A percentile compares a stretch with the other conserved stretches of the same genome.
These are phyloP conservation scores for Colletotrichum chrysophilum DNA, from an alignment of 2,329 filamentous ascomycete species.

Conservation along the genomic window DNA sequence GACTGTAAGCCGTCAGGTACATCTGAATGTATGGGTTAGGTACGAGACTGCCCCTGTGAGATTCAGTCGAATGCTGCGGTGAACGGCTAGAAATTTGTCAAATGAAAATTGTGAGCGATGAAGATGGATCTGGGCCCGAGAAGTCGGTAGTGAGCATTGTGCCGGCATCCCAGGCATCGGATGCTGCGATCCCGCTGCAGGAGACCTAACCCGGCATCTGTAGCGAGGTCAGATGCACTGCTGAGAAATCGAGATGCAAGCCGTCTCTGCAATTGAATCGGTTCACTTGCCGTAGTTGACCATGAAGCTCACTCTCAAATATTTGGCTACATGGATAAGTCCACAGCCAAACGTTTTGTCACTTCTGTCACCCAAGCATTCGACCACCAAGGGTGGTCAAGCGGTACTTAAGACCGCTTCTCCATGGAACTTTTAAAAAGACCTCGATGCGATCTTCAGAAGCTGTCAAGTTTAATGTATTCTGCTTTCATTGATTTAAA, in stretches of 20 bases:
- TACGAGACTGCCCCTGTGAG: neutral
- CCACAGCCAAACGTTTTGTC: neutral
- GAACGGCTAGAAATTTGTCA: neutral
- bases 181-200: neutral
- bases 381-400: neutral
- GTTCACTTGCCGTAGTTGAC: neutral
- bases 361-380: neutral
- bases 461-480: accelerated
- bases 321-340: accelerated
- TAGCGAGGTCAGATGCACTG: neutral
- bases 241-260: neutral
- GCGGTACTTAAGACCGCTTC: neutral
- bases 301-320: neutral
- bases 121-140: neutral
- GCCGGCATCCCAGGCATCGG: neutral
- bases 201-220: neutral
- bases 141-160: neutral
- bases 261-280: neutral
- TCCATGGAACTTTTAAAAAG: accelerated
- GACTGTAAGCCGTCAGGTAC: accelerated
- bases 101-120: neutral
- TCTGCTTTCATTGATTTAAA: accelerated
- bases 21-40: neutral
- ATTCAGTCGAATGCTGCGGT: neutral
- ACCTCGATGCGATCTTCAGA: neutral